Evolutionary conservation across 805 yeast species (phyloP), one percentile per base, ranked within the genome.

Genomic region (Brettanomyces custersianus): DNA sequence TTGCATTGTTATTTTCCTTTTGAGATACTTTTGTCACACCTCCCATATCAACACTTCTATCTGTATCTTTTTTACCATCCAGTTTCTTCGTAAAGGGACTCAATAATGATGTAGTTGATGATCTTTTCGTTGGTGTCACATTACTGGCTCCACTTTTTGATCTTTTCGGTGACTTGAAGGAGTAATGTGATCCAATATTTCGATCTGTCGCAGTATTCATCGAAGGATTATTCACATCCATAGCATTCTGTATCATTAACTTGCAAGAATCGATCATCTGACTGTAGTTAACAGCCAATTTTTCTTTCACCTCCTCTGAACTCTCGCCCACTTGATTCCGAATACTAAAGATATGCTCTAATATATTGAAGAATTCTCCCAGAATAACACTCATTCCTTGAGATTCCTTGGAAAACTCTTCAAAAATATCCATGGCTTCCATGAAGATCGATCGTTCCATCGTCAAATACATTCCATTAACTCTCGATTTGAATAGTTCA

Each of bases 391-490:
- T n/a, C n/a, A n/a, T n/a, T n/a, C n/a, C n/a, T n/a, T n/a, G n/a
- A n/a, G n/a, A 13, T 30, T 30, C 13, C 24, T 9, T 11, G 12
- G 13, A 11, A n/a, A 12, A 12, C 13, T 17, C 16, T 20, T 30
- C 8, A 13, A 13, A 6, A 12, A 10, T 9, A n/a, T 30, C 16
- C 24, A 24, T 9, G 33, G 20, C 16, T 12, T n/a, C 9, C 19
- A 30, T 18, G 33, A 15, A 52, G 5, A 79, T 62, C 25, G 77
- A 77, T 35, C 62, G 66, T 28, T 77, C 77, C 3, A 74, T 54
- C 0, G 65, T 52, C 18, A 71, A 74, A 23, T 63, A 66, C 24
- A 79, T 52, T 21, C 65, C 49, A 1, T 57, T 52, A 4, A 75
- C 48, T 31, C 63, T 54, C 2, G 57, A 48, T 12, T 70, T 65